These are phyloP conservation scores for Fusarium udum DNA, from an alignment of 2,329 filamentous ascomycete genomes.

Conservation along the genomic window DNA sequence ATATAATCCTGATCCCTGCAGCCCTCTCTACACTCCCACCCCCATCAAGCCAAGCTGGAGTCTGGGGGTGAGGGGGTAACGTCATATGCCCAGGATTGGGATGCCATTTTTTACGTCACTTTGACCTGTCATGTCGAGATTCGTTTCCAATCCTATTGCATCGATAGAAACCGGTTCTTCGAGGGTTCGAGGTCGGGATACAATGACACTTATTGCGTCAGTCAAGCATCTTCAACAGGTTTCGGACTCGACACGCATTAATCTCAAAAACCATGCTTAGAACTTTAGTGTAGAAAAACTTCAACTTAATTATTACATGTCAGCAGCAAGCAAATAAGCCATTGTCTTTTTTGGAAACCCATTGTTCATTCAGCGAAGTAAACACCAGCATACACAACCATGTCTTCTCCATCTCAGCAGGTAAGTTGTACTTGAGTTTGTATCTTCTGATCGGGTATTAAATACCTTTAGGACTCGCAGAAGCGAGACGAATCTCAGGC, in stretches of 20 bases:
- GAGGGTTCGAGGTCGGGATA: not conserved
- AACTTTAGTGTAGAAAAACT: conserved; percentile 9
- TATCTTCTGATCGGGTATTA: not conserved
- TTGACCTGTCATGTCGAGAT: conserved; percentile 16
- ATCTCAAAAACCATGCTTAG: conserved; percentile 36
- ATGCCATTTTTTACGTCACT: conserved; percentile 32
- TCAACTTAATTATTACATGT: conserved; percentile 1
- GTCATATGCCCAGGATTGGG: conserved; percentile 22
- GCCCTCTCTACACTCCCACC: not conserved
- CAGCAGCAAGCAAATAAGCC: conserved; percentile 10
- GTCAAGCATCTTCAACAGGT: conserved; percentile 30
- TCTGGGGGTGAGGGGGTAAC: conserved; percentile 6
- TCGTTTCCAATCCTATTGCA: conserved; percentile 11
- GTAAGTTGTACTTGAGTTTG: conserved; percentile 17
- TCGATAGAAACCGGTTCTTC: conserved; percentile 39
- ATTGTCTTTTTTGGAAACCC: conserved; percentile 5
- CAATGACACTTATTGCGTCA: conserved; percentile 45
- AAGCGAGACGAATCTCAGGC: conserved; percentile 23
- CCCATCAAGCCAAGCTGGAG: not conserved
- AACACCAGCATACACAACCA: conserved; percentile 12
- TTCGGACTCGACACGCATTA: conserved; percentile 23
- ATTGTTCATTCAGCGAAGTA: not conserved
- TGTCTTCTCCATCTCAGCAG: conserved; percentile 35
- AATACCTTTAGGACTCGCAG: conserved; percentile 27
- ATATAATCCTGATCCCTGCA: conserved; percentile 25